These are phyloP conservation scores for Pestalotiopsis fici DNA, from an alignment of 2,329 filamentous ascomycete species.

Conservation along the genomic window DNA sequence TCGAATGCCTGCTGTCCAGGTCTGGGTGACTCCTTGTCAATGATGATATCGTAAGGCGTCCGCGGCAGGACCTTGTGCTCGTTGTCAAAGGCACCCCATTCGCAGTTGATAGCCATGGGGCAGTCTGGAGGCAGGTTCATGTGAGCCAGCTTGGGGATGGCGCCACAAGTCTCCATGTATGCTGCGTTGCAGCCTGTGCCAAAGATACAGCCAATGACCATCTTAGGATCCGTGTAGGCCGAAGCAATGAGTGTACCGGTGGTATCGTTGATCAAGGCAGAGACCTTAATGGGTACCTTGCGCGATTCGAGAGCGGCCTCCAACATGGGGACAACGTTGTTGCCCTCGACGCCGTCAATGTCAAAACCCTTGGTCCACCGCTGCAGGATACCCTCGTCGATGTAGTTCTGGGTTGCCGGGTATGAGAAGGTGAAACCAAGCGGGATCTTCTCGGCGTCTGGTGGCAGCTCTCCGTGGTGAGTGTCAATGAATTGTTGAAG, in stretches of 20 bases:
- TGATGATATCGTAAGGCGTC: conserved; percentile 81
- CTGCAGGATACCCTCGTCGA: conserved; percentile 89
- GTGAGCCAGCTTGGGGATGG: conserved; percentile 90
- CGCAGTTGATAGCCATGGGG: conserved; percentile 95
- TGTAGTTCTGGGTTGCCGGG: conserved; percentile 88
- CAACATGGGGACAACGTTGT: conserved; percentile 88
- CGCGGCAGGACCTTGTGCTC: conserved; percentile 84
- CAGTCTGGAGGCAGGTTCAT: conserved; percentile 83
- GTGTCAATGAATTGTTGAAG: conserved; percentile 87
- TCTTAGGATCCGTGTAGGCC: conserved; percentile 89
- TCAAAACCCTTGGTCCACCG: conserved; percentile 98
- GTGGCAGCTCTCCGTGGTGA: conserved; percentile 67
- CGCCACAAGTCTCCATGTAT: conserved; percentile 93
- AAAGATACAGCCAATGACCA: conserved; percentile 97
- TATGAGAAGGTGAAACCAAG: conserved; percentile 97
- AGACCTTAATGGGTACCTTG: conserved; percentile 87
- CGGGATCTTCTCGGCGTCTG: conserved; percentile 62
- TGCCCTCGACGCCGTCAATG: conserved; percentile 85
- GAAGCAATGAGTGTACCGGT: conserved; percentile 96
- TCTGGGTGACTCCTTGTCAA: conserved; percentile 89
- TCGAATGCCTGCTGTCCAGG: conserved; percentile 95
- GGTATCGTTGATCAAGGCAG: conserved; percentile 95
- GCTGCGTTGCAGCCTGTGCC: conserved; percentile 97
- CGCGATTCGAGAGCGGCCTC: conserved; percentile 73
- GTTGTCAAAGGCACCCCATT: conserved; percentile 97